These are phyloP conservation scores for Bryopsis sp. DNA, from an alignment of 139 green algal genomes.

Conservation along the genomic window DNA sequence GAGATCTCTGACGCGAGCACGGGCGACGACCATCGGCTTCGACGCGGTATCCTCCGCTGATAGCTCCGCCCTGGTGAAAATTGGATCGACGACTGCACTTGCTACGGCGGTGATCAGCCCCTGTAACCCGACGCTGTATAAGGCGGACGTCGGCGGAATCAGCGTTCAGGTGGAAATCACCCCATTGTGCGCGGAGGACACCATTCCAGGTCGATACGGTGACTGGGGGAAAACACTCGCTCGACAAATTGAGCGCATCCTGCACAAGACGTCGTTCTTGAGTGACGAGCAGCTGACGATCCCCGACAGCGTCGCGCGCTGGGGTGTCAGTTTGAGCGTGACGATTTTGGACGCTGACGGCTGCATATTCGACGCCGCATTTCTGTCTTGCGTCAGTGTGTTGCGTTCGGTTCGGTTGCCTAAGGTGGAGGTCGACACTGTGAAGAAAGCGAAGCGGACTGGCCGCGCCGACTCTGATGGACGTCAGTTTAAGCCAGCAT, in stretches of 20 bases:
- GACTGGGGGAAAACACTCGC: constrained; percentile 28
- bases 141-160: constrained; percentile 29
- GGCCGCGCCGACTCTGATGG: constrained; percentile 16
- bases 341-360: constrained; percentile 68
- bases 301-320: constrained; percentile 39
- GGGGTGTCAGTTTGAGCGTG: constrained; percentile 49
- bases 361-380: constrained; percentile 43
- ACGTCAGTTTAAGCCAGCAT: too few relatives aligned
- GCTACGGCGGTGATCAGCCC: constrained; percentile 56
- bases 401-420: constrained; percentile 40
- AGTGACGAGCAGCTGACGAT: constrained; percentile 57
- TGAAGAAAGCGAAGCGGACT: constrained; percentile 8
- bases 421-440: constrained; percentile 14
- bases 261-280: constrained; percentile 27
- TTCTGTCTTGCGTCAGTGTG: constrained; percentile 53
- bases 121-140: constrained; percentile 29
- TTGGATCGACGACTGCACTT: constrained; percentile 53
- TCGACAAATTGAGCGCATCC: constrained; percentile 30
- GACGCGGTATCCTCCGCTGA: constrained; percentile 47
- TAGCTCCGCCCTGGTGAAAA: constrained; percentile 55
- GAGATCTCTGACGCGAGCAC: constrained; percentile 38
- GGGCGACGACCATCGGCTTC: constrained; percentile 43
- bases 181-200: constrained; percentile 40
- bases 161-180: constrained; percentile 52
- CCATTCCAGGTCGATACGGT: constrained; percentile 23